Evolutionary conservation across 208 protist genomes (phyloP), one percentile per base, ranked within the genome.

Genomic region (Wallacemonas rigidus): DNA sequence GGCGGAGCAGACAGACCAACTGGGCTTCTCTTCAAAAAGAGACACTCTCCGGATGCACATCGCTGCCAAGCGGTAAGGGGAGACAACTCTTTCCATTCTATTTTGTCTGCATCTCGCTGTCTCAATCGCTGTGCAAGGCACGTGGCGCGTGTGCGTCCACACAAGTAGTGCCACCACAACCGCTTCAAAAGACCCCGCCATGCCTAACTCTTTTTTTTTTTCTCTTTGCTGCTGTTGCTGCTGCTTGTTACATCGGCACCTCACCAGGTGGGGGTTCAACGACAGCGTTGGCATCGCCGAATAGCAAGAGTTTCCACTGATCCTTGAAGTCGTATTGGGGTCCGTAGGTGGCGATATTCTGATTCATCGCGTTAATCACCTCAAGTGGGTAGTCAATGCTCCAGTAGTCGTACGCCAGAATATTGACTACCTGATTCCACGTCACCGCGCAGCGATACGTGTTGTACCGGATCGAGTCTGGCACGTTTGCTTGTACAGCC

Each of bases 341-440:
- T 8, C 78, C 78, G 61, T 83, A 79, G 70, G 51, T 76, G 12
- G 51, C 70, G 15, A 83, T 53, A 62, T 83, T 76, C 50, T 74
- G 69, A 55, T 83, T 83, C 74, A 83, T 83, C 45, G 6, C 48
- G 36, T 83, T 7, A 15, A 83, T 74, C 9, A 69, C 75, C 2
- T 47, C 71, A 8, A 83, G 74, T 40, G 79, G 79, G 41, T 79
- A 76, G 8, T 67, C 74, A 57, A 83, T 80, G 68, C 47, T 75
- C 79, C 79, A 83, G 48, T 67, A 83, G 74, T 83, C 79, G 26
- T 79, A 74, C 2, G 79, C 79, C 1, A 83, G 55, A 26, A 83
- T 74, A 62, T 79, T 80, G 65, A 79, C 60, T 53, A 79, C 56
- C 62, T 62, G 55, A 36, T 83, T 79, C 79, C 79, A 83, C 6